Evolutionary conservation across 176 grass and related monocot genomes (phyloP), one percentile per base, ranked within the genome.

Genomic region (Alopecurus myosuroides): DNA sequence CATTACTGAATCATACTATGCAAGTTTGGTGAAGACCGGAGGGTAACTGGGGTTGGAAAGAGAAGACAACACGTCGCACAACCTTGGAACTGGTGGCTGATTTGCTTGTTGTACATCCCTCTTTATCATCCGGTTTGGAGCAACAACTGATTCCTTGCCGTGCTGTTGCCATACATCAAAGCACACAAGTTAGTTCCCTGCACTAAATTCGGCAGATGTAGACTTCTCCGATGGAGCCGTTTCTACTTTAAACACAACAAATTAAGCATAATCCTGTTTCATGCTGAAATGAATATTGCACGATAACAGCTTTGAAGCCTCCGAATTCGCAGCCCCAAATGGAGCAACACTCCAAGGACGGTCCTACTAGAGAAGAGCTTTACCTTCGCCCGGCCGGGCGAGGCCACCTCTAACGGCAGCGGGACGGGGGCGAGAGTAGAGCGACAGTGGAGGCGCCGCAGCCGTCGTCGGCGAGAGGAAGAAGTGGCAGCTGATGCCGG

Each of bases 401-500:
- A 65, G 20, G 41, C 35, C 67, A 1, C 17, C 29, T 4, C 76
- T 5, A 7, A 31, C 80, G 74, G 64, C 26, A 40, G 58, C 49
- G 1, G 11, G 2, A 14, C 60, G 37, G 30, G 19, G 39, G 28
- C 73, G 53, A 45, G 79, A n/a, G 84, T 35, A 22, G 42, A 86
- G 18, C 41, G 42, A 22, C 64, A 22, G 14, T 1, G 74, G 1
- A 1, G 80, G 58, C 40, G 48, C 52, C 62, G 86, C 60, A 11
- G 77, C 76, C 1, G 86, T 40, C 42, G 49, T 55, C 66, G 81
- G 78, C 20, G 78, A 78, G 51, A 82, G 42, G 83, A 86, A 78
- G 64, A 81, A 72, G 53, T 64, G 78, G 64, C 78, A 72, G 84
- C 88, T 74, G 44, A 76, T 15, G 51, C 79, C 84, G 42, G 55